Percentiles rank a stretch among this genome's conserved stretches.
Conservation (phyloP, 2,329 filamentous ascomycete genomes). For the Passalora sequoiae region DNA sequence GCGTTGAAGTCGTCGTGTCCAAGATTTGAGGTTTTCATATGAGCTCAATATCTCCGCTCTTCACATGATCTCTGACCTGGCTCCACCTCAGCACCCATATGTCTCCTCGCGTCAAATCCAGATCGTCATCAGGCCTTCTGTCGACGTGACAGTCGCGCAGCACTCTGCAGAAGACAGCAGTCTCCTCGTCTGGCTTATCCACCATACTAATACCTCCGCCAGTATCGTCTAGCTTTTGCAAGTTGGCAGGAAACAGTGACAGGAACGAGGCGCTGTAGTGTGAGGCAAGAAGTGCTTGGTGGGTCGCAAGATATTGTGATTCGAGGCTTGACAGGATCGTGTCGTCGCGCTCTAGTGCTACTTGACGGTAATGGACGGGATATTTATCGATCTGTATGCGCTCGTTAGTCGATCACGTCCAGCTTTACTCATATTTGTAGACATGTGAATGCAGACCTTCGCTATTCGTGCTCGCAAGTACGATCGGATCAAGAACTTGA, state of each 20-base stretch:
- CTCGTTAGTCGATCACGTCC: constrained; percentile 1
- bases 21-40: constrained; percentile 38
- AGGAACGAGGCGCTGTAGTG: constrained; percentile 87
- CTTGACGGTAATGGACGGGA: constrained; percentile 66
- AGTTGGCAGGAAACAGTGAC: constrained; percentile 66
- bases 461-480: constrained; percentile 78
- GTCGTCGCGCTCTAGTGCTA: constrained; percentile 26
- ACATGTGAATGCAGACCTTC: constrained; percentile 64
- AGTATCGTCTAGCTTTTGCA: constrained; percentile 86
- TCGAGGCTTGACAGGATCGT: constrained; percentile 66
- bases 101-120: constrained; percentile 47
- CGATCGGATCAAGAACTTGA: constrained; percentile 83
- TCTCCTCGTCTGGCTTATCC: constrained; percentile 74
- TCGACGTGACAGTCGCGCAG: constrained; percentile 58
- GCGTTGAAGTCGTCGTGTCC: no score
- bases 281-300: constrained; percentile 75
- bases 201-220: constrained; percentile 90
- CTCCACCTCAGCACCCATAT: constrained; percentile 56
- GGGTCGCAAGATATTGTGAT: constrained; percentile 73
- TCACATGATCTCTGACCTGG: constrained; percentile 58
- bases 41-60: constrained; percentile 69
- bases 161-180: constrained; percentile 77
- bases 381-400: constrained; percentile 64
- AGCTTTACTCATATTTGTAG: background rate
- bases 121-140: constrained; percentile 47